A percentile compares a stretch with the other conserved stretches of the same genome.
phyloP scores from a whole-genome alignment of 2,329 filamentous ascomycete species.

The Colletotrichum lupini region DNA sequence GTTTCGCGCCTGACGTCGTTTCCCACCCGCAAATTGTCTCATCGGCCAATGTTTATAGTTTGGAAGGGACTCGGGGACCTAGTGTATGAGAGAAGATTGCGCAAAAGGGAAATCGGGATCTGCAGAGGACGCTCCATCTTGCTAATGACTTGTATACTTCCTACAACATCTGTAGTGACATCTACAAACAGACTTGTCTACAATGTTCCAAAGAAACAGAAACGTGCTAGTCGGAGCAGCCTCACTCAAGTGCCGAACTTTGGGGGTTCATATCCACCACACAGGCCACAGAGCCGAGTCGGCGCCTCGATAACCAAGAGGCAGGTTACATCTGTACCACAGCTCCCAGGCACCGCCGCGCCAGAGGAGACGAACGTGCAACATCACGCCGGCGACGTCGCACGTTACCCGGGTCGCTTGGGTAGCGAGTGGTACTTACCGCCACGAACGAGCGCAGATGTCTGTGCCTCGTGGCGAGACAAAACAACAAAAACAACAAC shows the following conservation, averaged over 20 bases:
- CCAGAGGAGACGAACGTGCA: neutral
- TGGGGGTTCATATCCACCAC: neutral
- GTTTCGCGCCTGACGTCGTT: neutral
- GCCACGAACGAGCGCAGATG: too few relatives aligned
- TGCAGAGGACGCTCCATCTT: neutral
- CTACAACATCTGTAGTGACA: too few relatives aligned
- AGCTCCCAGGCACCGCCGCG: neutral
- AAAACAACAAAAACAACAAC: neutral
- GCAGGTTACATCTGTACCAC: neutral
- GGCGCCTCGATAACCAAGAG: neutral
- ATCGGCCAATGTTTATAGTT: neutral
- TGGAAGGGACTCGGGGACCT: neutral
- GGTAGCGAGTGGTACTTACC: slow-evolving; percentile 3
- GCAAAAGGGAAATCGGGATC: neutral
- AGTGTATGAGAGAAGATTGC: neutral
- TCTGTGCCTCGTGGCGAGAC: neutral
- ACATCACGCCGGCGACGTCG: neutral
- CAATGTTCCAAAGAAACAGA: too few relatives aligned
- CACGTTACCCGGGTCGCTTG: neutral
- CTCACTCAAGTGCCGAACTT: neutral
- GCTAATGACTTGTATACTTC: neutral
- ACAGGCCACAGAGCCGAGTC: neutral
- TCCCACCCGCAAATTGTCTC: neutral
- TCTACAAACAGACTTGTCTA: too few relatives aligned
- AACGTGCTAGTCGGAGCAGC: neutral